Evolutionary conservation across 1,139 yeast genomes (phyloP).

Genomic region (Hemisphaericaspora xylofermentans): DNA sequence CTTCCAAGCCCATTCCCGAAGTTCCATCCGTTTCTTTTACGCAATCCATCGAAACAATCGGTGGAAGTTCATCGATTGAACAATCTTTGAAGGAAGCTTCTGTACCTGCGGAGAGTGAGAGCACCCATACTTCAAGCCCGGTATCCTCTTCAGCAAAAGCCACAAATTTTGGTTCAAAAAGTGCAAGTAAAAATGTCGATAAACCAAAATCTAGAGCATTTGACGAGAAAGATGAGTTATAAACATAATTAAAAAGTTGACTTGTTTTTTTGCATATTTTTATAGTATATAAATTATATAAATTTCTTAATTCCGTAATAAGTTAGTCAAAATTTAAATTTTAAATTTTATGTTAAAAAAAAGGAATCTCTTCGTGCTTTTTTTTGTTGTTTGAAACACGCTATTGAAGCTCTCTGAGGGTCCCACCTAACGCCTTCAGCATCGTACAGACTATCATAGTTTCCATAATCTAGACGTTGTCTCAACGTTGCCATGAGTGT

Average conservation of each 20-base stretch:
- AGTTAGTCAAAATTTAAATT: too few relatives aligned
- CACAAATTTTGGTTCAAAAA: conserved; percentile 8
- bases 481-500: not conserved
- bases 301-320: too few relatives aligned
- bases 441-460: not conserved
- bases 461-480: not conserved
- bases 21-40: too few relatives aligned
- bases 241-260: conserved; percentile 1
- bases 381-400: too few relatives aligned
- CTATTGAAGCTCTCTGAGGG: too few relatives aligned
- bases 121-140: not conserved
- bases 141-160: conserved; percentile 3
- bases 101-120: not conserved
- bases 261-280: not conserved
- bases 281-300: not conserved
- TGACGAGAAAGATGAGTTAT: conserved; percentile 16
- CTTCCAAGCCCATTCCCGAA: not conserved
- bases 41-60: not conserved
- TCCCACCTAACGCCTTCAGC: too few relatives aligned
- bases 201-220: conserved; percentile 8
- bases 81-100: not conserved
- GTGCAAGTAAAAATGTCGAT: conserved; percentile 12
- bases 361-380: too few relatives aligned
- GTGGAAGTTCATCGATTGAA: not conserved
- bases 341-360: too few relatives aligned